phyloP scores from a whole-genome alignment of 2,329 filamentous ascomycete species.

The Pseudocercospora crystallina region DNA sequence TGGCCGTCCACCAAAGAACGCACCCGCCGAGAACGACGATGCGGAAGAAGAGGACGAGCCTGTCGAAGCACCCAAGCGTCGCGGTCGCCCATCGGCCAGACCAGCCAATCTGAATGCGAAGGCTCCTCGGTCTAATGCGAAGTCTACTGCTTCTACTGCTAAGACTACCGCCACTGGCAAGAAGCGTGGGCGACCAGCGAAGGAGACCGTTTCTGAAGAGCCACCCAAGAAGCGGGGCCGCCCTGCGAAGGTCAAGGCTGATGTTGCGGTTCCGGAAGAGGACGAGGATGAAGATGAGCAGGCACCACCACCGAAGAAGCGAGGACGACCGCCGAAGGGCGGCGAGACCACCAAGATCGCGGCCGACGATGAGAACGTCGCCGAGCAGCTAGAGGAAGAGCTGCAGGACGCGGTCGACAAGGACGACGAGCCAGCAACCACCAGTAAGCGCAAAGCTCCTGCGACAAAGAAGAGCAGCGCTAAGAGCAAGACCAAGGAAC shows the following conservation, averaged over 20 bases:
- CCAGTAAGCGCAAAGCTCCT: conserved; percentile 16
- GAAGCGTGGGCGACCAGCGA: conserved; percentile 24
- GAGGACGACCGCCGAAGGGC: conserved; percentile 29
- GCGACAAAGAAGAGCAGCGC: conserved; percentile 15
- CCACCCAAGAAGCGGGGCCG: conserved; percentile 30
- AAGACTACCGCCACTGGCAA: conserved; percentile 13
- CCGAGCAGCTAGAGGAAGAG: conserved; percentile 33
- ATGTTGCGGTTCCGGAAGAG: conserved; percentile 6
- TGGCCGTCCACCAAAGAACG: conserved; percentile 12
- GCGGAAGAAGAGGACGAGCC: not conserved
- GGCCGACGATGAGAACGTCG: conserved; percentile 30
- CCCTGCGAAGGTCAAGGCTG: conserved; percentile 16
- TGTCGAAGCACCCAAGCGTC: not conserved
- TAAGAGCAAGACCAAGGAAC: conserved; percentile 21
- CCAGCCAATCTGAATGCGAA: not conserved
- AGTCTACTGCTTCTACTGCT: conserved; percentile 8
- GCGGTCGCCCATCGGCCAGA: conserved; percentile 5
- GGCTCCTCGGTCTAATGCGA: not conserved
- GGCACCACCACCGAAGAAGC: conserved; percentile 27
- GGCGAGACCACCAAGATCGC: conserved; percentile 33
- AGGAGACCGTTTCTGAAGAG: conserved; percentile 6
- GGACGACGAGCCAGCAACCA: conserved; percentile 12
- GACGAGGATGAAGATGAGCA: conserved; percentile 12
- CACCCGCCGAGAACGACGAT: not conserved
- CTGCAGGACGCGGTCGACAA: conserved; percentile 23